These are phyloP conservation scores for Septoria linicola DNA, from an alignment of 2,329 filamentous ascomycete genomes.

Conservation along the genomic window DNA sequence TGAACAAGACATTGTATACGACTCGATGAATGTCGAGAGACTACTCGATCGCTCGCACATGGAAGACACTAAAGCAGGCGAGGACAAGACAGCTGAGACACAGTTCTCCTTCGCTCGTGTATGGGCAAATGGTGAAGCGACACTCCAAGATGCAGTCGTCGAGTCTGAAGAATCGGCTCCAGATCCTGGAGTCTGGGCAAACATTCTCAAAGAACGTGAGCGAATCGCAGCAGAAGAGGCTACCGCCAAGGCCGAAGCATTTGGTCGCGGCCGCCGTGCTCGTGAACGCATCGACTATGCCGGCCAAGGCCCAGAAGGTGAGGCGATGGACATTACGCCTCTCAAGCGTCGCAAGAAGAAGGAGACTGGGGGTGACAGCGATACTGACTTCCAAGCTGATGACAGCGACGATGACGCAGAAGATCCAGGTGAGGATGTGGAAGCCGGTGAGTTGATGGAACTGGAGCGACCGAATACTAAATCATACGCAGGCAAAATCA, in stretches of 20 bases:
- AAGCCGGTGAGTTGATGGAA: constrained; percentile 24
- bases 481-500: constrained; percentile 30
- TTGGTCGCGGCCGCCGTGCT: constrained; percentile 81
- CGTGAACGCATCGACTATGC: constrained; percentile 57
- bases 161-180: constrained; percentile 53
- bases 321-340: constrained; percentile 33
- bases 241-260: constrained; percentile 65
- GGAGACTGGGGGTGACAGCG: constrained; percentile 45
- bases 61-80: constrained; percentile 66
- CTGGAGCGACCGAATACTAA: constrained; percentile 30
- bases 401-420: constrained; percentile 38
- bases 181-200: constrained; percentile 79
- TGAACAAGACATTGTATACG: constrained; percentile 75
- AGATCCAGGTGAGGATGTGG: constrained; percentile 22
- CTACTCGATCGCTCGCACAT: constrained; percentile 83
- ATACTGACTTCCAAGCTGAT: constrained; percentile 52
- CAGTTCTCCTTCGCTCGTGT: constrained; percentile 88
- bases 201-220: constrained; percentile 81
- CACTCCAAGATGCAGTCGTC: constrained; percentile 51
- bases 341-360: constrained; percentile 38
- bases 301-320: constrained; percentile 31
- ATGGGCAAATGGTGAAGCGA: constrained; percentile 81
- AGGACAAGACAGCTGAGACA: constrained; percentile 67
- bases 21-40: constrained; percentile 77
- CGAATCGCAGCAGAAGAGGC: constrained; percentile 72